phyloP scores from a whole-genome alignment of 768 basidiomycete genomes.

The Auriscalpium vulgare region DNA sequence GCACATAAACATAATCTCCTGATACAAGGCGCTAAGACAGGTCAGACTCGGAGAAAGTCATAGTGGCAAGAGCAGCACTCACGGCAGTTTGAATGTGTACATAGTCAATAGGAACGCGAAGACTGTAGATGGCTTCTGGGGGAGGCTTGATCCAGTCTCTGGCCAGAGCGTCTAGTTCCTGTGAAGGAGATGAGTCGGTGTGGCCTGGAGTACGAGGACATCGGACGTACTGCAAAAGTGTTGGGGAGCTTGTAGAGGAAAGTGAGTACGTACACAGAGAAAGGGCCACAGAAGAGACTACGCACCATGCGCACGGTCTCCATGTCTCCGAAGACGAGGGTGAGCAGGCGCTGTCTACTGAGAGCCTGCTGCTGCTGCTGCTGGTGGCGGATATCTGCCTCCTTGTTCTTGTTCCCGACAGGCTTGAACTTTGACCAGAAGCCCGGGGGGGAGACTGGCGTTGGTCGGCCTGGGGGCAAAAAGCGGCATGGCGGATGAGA shows the following conservation, averaged over 20 bases:
- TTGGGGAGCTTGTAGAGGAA: constrained; percentile 49
- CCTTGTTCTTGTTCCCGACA: constrained; percentile 33
- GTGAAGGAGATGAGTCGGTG: constrained; percentile 1
- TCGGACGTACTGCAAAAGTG: constrained; percentile 46
- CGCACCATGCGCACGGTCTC: constrained; percentile 73
- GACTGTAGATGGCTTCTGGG: constrained; percentile 63
- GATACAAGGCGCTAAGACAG: constrained; percentile 59
- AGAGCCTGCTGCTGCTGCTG: constrained; percentile 49
- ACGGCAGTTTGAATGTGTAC: constrained; percentile 81
- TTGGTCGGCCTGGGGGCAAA: constrained; percentile 50
- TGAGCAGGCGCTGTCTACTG: constrained; percentile 67
- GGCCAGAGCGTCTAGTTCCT: constrained; percentile 79
- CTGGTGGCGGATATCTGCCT: constrained; percentile 47
- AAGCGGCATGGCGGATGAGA: constrained; percentile 28
- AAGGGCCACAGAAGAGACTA: constrained; percentile 1
- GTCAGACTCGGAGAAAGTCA: constrained; percentile 7
- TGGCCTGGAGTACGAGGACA: background rate
- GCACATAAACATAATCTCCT: constrained; percentile 78
- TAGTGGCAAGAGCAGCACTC: constrained; percentile 21
- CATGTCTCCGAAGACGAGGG: constrained; percentile 78
- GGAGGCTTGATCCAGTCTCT: constrained; percentile 85
- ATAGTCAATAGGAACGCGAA: constrained; percentile 83
- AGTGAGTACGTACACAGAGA: background rate
- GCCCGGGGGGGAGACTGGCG: constrained; percentile 43
- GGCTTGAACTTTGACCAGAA: constrained; percentile 63